Evolutionary conservation across 768 basidiomycete species (phyloP).

Genomic region (Suillus clintonianus): DNA sequence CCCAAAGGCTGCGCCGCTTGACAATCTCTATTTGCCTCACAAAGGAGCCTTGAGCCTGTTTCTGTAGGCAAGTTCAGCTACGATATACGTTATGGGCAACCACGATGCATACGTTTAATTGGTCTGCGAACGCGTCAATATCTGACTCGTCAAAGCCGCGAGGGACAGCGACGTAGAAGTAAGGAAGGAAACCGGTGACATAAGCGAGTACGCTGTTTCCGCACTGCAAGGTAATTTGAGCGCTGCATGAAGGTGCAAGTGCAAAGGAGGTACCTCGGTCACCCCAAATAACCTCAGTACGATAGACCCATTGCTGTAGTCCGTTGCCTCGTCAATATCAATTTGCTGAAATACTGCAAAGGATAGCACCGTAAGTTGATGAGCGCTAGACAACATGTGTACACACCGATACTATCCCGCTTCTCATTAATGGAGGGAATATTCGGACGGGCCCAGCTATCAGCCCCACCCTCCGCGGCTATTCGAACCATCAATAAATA

Average conservation of each 20-base stretch:
- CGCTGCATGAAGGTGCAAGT: not conserved
- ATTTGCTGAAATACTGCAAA: slow-evolving; percentile 91
- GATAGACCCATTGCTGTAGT: slow-evolving; percentile 41
- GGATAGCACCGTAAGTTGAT: not conserved
- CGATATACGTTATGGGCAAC: not conserved
- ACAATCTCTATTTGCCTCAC: slow-evolving; percentile 61
- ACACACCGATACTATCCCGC: slow-evolving; percentile 68
- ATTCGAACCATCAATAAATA: slow-evolving; percentile 2
- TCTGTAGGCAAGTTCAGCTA: slow-evolving; percentile 12
- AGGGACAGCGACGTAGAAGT: slow-evolving; percentile 90
- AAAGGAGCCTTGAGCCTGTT: slow-evolving; percentile 30
- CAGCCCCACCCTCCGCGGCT: slow-evolving; percentile 80
- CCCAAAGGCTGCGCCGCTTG: slow-evolving; percentile 78
- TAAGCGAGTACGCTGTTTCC: slow-evolving; percentile 90
- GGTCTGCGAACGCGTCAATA: slow-evolving; percentile 57
- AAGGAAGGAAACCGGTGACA: slow-evolving; percentile 83
- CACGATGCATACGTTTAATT: slow-evolving; percentile 68
- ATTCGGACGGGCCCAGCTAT: slow-evolving; percentile 69
- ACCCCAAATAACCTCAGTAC: slow-evolving; percentile 84
- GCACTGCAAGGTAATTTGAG: slow-evolving; percentile 41
- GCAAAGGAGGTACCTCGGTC: slow-evolving; percentile 59
- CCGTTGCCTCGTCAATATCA: slow-evolving; percentile 76
- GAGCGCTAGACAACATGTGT: not conserved
- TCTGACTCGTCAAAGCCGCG: slow-evolving; percentile 78
- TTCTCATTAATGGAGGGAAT: slow-evolving; percentile 57